phyloP scores from a whole-genome alignment of 2,329 filamentous ascomycete species.

The Hypoxylon sp. region DNA sequence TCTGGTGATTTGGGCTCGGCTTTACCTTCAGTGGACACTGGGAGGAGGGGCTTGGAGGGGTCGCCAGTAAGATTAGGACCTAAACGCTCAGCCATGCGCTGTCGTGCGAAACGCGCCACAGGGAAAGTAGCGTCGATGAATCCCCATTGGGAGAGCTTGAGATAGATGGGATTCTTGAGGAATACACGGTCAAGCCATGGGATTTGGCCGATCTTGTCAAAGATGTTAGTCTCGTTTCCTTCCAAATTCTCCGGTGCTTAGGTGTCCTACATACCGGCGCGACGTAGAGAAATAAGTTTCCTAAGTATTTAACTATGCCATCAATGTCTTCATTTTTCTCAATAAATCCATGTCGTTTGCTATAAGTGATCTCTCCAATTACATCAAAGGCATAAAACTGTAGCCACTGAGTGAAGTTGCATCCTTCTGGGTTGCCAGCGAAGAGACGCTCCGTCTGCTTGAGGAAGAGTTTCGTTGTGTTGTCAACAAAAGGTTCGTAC shows the following conservation, averaged over 20 bases:
- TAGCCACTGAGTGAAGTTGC: slow-evolving; percentile 79
- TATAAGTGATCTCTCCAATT: slow-evolving; percentile 83
- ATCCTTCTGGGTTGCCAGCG: slow-evolving; percentile 61
- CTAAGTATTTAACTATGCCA: slow-evolving; percentile 77
- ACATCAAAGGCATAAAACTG: slow-evolving; percentile 89
- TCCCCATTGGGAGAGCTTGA: slow-evolving; percentile 77
- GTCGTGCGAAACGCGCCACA: slow-evolving; percentile 79
- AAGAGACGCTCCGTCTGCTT: slow-evolving; percentile 71
- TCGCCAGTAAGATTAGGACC: slow-evolving; percentile 58
- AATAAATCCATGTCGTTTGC: slow-evolving; percentile 81
- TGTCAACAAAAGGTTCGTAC: slow-evolving; percentile 86
- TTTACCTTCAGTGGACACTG: slow-evolving; percentile 57
- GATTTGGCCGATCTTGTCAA: slow-evolving; percentile 77
- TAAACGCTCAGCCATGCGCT: slow-evolving; percentile 76
- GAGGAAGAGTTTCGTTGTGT: slow-evolving; percentile 80
- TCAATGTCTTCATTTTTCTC: slow-evolving; percentile 82
- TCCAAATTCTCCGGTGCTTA: slow-evolving; percentile 14
- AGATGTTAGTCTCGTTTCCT: slow-evolving; percentile 22
- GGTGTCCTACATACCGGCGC: slow-evolving; percentile 69
- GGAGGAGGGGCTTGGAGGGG: slow-evolving; percentile 57
- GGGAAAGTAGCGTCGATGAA: slow-evolving; percentile 79
- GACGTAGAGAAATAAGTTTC: slow-evolving; percentile 77
- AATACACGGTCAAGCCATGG: slow-evolving; percentile 78
- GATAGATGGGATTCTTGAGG: slow-evolving; percentile 81
- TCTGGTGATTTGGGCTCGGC: slow-evolving; percentile 64